phyloP scores from a whole-genome alignment of 1,139 yeast species.

The Blastobotrys arbuscula region DNA sequence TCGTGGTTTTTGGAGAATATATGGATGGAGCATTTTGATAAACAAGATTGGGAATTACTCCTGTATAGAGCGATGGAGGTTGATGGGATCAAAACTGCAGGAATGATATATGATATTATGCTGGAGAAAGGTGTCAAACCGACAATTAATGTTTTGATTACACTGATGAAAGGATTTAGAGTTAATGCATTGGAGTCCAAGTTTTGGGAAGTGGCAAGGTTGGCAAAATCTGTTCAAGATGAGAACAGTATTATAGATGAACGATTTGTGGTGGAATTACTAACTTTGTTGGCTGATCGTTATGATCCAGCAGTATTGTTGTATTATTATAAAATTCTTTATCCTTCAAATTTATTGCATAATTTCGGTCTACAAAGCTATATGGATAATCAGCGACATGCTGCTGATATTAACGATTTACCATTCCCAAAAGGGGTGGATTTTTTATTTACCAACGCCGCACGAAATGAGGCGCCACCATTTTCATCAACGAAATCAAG shows the following conservation, averaged over 20 bases:
- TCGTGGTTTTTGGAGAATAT: slow-evolving; percentile 21
- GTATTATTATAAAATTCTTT: slow-evolving; percentile 4
- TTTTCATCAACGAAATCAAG: too few relatives aligned
- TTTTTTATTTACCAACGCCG: background rate
- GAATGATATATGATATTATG: slow-evolving; percentile 23
- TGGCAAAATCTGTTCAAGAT: slow-evolving; percentile 8
- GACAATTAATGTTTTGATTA: slow-evolving; percentile 15
- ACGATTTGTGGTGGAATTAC: slow-evolving; percentile 17
- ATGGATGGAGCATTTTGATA: slow-evolving; percentile 7
- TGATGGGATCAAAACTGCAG: slow-evolving; percentile 24
- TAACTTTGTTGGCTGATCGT: slow-evolving; percentile 19
- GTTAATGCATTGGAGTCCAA: slow-evolving; percentile 21
- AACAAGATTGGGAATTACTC: slow-evolving; percentile 14
- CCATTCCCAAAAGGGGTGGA: background rate
- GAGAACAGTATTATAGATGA: slow-evolving; percentile 8
- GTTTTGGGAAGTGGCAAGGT: slow-evolving; percentile 23
- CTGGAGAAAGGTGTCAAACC: slow-evolving; percentile 15
- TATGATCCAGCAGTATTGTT: slow-evolving; percentile 21
- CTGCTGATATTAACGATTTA: background rate
- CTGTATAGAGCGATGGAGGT: slow-evolving; percentile 22
- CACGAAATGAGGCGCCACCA: too few relatives aligned
- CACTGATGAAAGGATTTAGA: slow-evolving; percentile 26
- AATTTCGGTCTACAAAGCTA: slow-evolving; percentile 3
- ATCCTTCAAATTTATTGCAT: background rate
- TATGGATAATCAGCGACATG: background rate